Percentiles rank a stretch among this genome's conserved stretches.
These are phyloP conservation scores for Talaromyces sp. DNA, from an alignment of 2,329 filamentous ascomycete genomes.

Conservation along the genomic window DNA sequence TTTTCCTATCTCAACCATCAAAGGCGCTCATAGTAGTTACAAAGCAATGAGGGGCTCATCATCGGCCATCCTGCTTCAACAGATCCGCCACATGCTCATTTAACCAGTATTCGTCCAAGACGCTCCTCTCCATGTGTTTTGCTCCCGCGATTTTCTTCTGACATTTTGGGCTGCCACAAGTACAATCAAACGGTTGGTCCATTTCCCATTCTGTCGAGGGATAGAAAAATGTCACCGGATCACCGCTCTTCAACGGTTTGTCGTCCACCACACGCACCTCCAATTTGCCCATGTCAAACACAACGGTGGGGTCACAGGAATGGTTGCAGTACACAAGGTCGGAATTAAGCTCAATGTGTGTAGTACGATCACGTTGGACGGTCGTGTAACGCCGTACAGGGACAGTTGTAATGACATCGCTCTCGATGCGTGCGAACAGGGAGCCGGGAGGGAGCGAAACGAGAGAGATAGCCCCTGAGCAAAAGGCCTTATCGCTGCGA, in stretches of 20 bases:
- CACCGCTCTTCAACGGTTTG: conserved; percentile 35
- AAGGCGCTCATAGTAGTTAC: neutral
- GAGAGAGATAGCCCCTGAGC: conserved; percentile 44
- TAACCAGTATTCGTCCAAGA: conserved; percentile 37
- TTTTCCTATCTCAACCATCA: neutral
- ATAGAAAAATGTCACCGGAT: conserved; percentile 46
- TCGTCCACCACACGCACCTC: conserved; percentile 37
- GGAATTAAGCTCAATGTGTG: conserved; percentile 54
- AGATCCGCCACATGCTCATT: conserved; percentile 39
- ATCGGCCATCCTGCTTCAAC: conserved; percentile 17
- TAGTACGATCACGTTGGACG: conserved; percentile 46
- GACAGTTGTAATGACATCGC: conserved; percentile 27
- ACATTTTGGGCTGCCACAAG: conserved; percentile 33
- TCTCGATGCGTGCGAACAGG: conserved; percentile 46
- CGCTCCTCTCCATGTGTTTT: conserved; percentile 27
- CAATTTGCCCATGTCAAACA: conserved; percentile 49
- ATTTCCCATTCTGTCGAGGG: conserved; percentile 49
- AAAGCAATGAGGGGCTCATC: neutral
- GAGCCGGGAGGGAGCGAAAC: conserved; percentile 48
- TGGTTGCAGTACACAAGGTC: conserved; percentile 57
- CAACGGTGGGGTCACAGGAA: conserved; percentile 49
- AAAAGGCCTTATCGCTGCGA: conserved; percentile 25
- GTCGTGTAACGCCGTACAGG: conserved; percentile 46
- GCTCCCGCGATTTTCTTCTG: conserved; percentile 38
- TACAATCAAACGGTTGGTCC: conserved; percentile 43